Conservation (phyloP, 805 yeast species). For the Candida methanosorbosa region DNA sequence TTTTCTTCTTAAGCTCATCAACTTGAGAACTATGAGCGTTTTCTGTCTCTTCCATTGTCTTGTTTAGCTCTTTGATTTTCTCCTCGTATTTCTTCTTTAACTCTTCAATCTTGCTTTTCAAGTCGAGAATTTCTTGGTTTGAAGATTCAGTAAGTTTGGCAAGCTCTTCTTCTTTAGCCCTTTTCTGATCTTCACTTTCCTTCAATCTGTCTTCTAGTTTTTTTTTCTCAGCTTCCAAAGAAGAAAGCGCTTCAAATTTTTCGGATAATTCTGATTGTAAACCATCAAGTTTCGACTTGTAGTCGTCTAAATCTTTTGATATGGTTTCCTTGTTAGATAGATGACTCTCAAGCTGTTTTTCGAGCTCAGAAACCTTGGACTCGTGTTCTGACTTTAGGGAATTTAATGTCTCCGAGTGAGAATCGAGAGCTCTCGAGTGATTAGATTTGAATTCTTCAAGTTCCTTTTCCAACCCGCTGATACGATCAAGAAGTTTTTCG, state of each 20-base stretch:
- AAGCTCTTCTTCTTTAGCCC: too few species aligned
- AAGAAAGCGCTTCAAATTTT: not conserved
- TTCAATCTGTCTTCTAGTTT: too few species aligned
- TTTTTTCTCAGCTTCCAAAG: not conserved
- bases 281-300: not conserved
- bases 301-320: not conserved
- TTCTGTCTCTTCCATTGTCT: not conserved
- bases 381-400: conserved; percentile 1
- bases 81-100: not conserved
- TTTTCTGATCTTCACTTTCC: too few species aligned
- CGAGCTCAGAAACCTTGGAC: not conserved
- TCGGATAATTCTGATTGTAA: not conserved
- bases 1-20: not conserved
- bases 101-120: not conserved
- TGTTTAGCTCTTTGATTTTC: not conserved
- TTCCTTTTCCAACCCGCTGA: conserved; percentile 25
- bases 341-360: not conserved
- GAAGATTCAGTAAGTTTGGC: too few species aligned
- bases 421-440: not conserved
- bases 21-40: not conserved
- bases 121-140: not conserved
- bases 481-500: conserved; percentile 4
- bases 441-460: conserved; percentile 3
- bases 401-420: conserved; percentile 1
- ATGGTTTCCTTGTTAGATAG: not conserved